Evolutionary conservation across 1,284 basidiomycete species (phyloP).

Genomic region (Trametes sp.): DNA sequence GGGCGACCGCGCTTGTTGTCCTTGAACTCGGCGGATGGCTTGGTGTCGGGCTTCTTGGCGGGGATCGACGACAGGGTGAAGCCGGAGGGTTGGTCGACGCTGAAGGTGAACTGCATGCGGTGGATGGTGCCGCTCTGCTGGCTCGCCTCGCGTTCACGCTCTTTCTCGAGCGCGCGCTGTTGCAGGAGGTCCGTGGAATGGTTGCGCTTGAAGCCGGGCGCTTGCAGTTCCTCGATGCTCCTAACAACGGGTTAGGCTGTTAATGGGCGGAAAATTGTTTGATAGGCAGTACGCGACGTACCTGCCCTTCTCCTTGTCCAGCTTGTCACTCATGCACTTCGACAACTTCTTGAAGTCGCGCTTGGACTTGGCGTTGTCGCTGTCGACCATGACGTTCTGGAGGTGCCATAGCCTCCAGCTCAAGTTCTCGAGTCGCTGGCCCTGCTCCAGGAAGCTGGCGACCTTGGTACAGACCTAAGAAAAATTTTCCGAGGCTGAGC

Average conservation of each 20-base stretch:
- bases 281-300: slow-evolving; percentile 39
- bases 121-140: slow-evolving; percentile 71
- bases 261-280: slow-evolving; percentile 17
- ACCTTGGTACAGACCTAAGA: slow-evolving; percentile 83
- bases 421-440: slow-evolving; percentile 86
- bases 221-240: slow-evolving; percentile 81
- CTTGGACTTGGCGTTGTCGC: slow-evolving; percentile 84
- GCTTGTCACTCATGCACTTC: slow-evolving; percentile 84
- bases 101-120: slow-evolving; percentile 87
- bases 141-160: slow-evolving; percentile 77
- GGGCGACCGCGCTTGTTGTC: slow-evolving; percentile 55
- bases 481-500: slow-evolving; percentile 22
- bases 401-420: slow-evolving; percentile 89
- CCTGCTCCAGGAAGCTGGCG: slow-evolving; percentile 85
- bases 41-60: slow-evolving; percentile 70
- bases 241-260: slow-evolving; percentile 44
- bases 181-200: slow-evolving; percentile 77
- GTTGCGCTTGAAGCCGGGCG: slow-evolving; percentile 78
- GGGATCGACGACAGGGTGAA: slow-evolving; percentile 52
- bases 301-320: slow-evolving; percentile 89
- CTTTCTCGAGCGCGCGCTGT: slow-evolving; percentile 79
- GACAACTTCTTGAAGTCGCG: slow-evolving; percentile 87
- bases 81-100: slow-evolving; percentile 71
- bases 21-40: slow-evolving; percentile 72
- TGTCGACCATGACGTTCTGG: slow-evolving; percentile 86